Conservation (phyloP, 176 grass and related monocot genomes). For the Thalia dealbata region DNA sequence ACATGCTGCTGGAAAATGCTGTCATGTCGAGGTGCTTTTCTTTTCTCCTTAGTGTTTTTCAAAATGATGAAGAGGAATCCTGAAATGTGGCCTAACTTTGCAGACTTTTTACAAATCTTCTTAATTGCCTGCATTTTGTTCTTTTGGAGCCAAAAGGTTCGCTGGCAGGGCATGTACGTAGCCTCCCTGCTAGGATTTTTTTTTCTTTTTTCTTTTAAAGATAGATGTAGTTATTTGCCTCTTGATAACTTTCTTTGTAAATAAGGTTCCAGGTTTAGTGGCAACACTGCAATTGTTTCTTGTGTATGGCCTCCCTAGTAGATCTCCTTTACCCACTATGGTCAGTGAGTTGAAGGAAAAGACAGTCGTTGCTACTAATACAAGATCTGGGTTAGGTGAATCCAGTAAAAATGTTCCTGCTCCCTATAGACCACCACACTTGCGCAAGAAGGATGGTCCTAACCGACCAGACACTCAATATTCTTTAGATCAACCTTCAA, state of each 20-base stretch:
- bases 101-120: slow-evolving; percentile 66
- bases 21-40: slow-evolving; percentile 67
- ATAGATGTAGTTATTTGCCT: slow-evolving; percentile 6
- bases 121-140: slow-evolving; percentile 76
- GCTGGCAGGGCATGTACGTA: slow-evolving; percentile 86
- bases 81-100: slow-evolving; percentile 9
- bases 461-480: slow-evolving; percentile 28
- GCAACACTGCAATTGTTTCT: slow-evolving; percentile 75
- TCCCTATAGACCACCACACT: slow-evolving; percentile 78
- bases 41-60: slow-evolving; percentile 12
- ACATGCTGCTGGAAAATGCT: slow-evolving; percentile 58
- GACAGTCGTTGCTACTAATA: slow-evolving; percentile 10
- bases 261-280: slow-evolving; percentile 90
- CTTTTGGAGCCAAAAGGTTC: slow-evolving; percentile 65
- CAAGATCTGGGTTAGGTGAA: slow-evolving; percentile 15
- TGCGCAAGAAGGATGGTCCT: slow-evolving; percentile 45
- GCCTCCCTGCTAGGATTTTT: slow-evolving; percentile 2
- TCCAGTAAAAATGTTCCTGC: slow-evolving; percentile 23
- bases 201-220: too few species aligned
- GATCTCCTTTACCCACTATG: slow-evolving; percentile 32
- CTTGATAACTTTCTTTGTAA: slow-evolving; percentile 28
- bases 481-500: slow-evolving; percentile 57
- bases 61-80: slow-evolving; percentile 18
- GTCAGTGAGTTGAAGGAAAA: slow-evolving; percentile 32
- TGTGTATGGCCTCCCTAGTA: slow-evolving; percentile 49